phyloP scores from a whole-genome alignment of 768 basidiomycete species.

The Kwoniella pini region DNA sequence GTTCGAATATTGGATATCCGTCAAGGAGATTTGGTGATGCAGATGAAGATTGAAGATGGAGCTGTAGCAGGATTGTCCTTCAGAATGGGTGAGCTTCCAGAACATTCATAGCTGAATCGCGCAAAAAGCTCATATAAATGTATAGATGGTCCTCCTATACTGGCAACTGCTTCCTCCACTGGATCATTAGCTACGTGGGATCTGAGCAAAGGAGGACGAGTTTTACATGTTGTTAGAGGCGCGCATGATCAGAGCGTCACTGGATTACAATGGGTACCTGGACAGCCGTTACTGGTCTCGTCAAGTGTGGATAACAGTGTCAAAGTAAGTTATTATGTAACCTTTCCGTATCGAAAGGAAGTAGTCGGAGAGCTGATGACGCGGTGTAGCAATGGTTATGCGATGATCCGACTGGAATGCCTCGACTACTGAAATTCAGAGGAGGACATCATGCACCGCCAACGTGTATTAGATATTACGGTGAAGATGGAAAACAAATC shows the following conservation, averaged over 20 bases:
- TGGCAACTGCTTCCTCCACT: constrained; percentile 80
- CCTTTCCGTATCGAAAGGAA: background rate
- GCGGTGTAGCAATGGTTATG: constrained; percentile 88
- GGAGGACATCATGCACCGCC: constrained; percentile 91
- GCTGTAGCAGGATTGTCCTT: constrained; percentile 75
- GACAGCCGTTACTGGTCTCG: constrained; percentile 85
- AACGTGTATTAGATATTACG: constrained; percentile 89
- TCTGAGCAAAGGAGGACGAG: constrained; percentile 73
- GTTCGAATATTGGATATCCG: constrained; percentile 87
- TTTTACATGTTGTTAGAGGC: constrained; percentile 80
- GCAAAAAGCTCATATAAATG: background rate
- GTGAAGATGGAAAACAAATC: constrained; percentile 93
- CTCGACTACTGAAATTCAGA: constrained; percentile 84
- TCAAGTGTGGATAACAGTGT: constrained; percentile 93
- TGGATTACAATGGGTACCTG: constrained; percentile 85
- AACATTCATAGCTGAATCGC: background rate
- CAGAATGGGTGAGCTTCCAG: constrained; percentile 68
- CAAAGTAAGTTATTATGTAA: constrained; percentile 66
- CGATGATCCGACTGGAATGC: constrained; percentile 82
- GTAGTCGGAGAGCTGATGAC: constrained; percentile 7
- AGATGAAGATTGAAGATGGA: constrained; percentile 88
- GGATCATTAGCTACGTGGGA: constrained; percentile 96
- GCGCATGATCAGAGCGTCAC: constrained; percentile 86
- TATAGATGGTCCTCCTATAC: constrained; percentile 79
- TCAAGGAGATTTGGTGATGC: constrained; percentile 82